Evolutionary conservation across 805 yeast species (phyloP).

Genomic region (Peterozyma toletana): DNA sequence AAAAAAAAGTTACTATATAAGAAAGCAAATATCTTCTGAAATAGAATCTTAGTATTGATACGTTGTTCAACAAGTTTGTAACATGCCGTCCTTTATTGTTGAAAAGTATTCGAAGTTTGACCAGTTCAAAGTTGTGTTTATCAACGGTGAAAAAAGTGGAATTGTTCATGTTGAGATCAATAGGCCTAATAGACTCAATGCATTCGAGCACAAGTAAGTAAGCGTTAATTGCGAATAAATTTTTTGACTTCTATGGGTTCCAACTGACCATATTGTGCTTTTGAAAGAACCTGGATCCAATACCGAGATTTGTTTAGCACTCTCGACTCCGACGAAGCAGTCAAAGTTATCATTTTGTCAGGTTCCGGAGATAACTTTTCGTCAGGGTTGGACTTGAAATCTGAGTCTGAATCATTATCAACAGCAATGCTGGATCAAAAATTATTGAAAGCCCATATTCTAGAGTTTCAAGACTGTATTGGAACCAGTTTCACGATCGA

Average conservation of each 20-base stretch:
- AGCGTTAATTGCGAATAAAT: background rate
- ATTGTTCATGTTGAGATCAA: conserved; percentile 54
- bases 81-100: no score
- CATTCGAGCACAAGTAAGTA: conserved; percentile 34
- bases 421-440: conserved; percentile 15
- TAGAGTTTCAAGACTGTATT: conserved; percentile 53
- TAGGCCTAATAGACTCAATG: conserved; percentile 53
- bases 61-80: no score
- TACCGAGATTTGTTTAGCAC: conserved; percentile 38
- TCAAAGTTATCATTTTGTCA: conserved; percentile 50
- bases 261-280: background rate
- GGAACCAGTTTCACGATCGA: conserved; percentile 36
- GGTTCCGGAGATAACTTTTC: conserved; percentile 51
- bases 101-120: conserved; percentile 12
- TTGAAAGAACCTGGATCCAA: conserved; percentile 43
- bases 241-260: background rate
- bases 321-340: conserved; percentile 35
- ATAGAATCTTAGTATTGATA: no score
- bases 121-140: conserved; percentile 25
- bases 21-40: no score
- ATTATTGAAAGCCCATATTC: conserved; percentile 29
- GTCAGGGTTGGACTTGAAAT: conserved; percentile 58
- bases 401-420: conserved; percentile 11
- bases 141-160: conserved; percentile 29
- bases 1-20: no score